A percentile compares a stretch with the other conserved stretches of the same genome.
These are phyloP conservation scores for Globisporangium mamillatum DNA, from an alignment of 352 stramenopile species.

Conservation along the genomic window DNA sequence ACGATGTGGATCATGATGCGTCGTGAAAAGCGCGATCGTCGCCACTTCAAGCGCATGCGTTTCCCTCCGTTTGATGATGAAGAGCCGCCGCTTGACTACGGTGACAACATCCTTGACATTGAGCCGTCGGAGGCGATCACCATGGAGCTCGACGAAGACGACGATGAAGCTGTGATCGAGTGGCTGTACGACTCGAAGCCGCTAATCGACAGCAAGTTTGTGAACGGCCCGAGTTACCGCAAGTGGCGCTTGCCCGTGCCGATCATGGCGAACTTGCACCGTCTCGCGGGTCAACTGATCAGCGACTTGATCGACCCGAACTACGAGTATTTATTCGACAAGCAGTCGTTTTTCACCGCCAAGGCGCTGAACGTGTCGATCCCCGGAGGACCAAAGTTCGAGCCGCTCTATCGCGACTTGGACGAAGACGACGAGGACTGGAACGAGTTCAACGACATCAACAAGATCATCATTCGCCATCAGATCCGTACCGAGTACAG, in stretches of 20 bases:
- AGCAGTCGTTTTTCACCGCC: slow-evolving; percentile 98
- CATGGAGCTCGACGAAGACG: slow-evolving; percentile 96
- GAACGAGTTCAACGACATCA: slow-evolving; percentile 99
- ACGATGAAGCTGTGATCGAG: slow-evolving; percentile 93
- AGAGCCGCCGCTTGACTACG: slow-evolving; percentile 96
- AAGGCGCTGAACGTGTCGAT: slow-evolving; percentile 99
- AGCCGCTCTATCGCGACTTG: slow-evolving; percentile 98
- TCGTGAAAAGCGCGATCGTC: slow-evolving; percentile 97
- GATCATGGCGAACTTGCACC: slow-evolving; percentile 98
- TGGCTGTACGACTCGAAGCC: slow-evolving; percentile 99
- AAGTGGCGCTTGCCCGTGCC: slow-evolving; percentile 96
- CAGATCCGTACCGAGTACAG: slow-evolving; percentile 99
- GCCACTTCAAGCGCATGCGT: slow-evolving; percentile 99
- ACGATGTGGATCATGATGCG: slow-evolving; percentile 99
- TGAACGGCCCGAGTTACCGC: slow-evolving; percentile 98
- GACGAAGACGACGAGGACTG: slow-evolving; percentile 99
- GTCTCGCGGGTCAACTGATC: slow-evolving; percentile 95
- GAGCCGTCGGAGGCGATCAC: slow-evolving; percentile 95
- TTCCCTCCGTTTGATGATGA: slow-evolving; percentile 99
- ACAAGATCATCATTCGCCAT: slow-evolving; percentile 99
- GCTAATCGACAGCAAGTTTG: slow-evolving; percentile 88
- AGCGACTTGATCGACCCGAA: slow-evolving; percentile 97
- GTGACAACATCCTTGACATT: slow-evolving; percentile 97
- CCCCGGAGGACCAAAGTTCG: slow-evolving; percentile 98
- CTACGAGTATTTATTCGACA: slow-evolving; percentile 91